Evolutionary conservation across 345 rosid genomes (phyloP).

Genomic region (Clausena lansium): DNA sequence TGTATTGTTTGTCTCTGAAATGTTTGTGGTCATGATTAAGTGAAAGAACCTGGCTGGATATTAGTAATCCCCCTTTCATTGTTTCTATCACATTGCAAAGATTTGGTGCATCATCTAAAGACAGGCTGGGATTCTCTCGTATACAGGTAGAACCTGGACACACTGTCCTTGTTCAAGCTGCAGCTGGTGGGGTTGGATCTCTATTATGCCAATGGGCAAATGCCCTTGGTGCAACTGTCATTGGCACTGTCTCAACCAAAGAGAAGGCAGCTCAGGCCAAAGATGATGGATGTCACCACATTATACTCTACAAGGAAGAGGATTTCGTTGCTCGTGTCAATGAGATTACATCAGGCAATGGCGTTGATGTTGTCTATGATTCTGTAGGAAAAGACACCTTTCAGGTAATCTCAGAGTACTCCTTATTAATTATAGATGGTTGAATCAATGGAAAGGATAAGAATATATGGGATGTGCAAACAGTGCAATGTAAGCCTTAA

Average conservation of each 20-base stretch:
- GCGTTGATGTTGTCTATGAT: slow-evolving; percentile 89
- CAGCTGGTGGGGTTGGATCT: slow-evolving; percentile 97
- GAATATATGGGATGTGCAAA: not conserved
- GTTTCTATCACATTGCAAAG: not conserved
- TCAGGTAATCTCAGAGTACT: slow-evolving; percentile 43
- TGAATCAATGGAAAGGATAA: not conserved
- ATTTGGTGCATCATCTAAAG: not conserved
- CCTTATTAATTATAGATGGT: not conserved
- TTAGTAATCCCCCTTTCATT: not conserved
- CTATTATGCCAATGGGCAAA: slow-evolving; percentile 89
- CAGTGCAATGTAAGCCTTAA: not conserved
- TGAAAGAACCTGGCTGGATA: not conserved
- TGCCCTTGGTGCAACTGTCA: slow-evolving; percentile 85
- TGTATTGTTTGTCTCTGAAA: no score
- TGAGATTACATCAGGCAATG: slow-evolving; percentile 74
- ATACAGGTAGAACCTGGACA: slow-evolving; percentile 74
- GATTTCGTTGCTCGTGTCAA: slow-evolving; percentile 76
- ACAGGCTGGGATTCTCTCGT: slow-evolving; percentile 4
- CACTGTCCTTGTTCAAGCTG: slow-evolving; percentile 80
- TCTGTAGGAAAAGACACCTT: slow-evolving; percentile 90
- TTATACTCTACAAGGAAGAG: slow-evolving; percentile 67
- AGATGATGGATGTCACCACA: slow-evolving; percentile 93
- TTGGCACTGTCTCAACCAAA: slow-evolving; percentile 77
- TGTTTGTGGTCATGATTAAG: not conserved
- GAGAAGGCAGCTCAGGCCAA: slow-evolving; percentile 94